Conservation (phyloP, 2,329 filamentous ascomycete genomes). For the Penicillium sp. region DNA sequence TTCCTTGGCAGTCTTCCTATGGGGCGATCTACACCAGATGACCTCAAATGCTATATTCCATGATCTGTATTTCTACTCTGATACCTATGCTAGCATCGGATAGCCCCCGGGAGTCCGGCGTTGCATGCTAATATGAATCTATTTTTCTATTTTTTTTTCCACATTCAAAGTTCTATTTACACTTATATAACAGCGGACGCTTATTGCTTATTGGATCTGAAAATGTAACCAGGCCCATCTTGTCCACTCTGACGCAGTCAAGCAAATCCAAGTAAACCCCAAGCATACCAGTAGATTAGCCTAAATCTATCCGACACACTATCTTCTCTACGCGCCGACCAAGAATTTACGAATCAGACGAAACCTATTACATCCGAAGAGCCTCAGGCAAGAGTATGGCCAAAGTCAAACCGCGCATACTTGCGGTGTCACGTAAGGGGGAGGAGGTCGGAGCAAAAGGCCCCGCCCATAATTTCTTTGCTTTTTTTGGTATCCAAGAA, state of each 20-base stretch:
- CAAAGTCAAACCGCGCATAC: not conserved
- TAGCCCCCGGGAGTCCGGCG: constrained; percentile 18
- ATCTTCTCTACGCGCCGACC: not conserved
- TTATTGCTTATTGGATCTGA: constrained; percentile 3
- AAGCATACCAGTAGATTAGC: not conserved
- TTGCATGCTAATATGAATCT: constrained; percentile 8
- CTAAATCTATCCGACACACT: not conserved
- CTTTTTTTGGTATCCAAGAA: not conserved
- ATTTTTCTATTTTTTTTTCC: not conserved
- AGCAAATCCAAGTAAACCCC: not conserved
- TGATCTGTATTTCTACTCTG: constrained; percentile 17
- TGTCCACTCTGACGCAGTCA: not conserved
- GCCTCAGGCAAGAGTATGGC: not conserved
- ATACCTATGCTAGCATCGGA: constrained; percentile 23
- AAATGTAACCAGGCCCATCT: not conserved
- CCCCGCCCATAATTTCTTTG: not conserved
- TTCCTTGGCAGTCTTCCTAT: not conserved
- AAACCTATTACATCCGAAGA: constrained; percentile 12
- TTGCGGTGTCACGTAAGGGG: not conserved
- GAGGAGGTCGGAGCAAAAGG: not conserved
- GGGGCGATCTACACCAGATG: not conserved
- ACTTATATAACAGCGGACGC: not conserved
- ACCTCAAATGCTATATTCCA: constrained; percentile 6
- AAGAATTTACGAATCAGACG: constrained; percentile 8
- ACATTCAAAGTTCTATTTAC: not conserved